Base-by-base conservation (phyloP, 2,329 filamentous ascomycete species). In the Amauroascus verrucosus region DNA sequence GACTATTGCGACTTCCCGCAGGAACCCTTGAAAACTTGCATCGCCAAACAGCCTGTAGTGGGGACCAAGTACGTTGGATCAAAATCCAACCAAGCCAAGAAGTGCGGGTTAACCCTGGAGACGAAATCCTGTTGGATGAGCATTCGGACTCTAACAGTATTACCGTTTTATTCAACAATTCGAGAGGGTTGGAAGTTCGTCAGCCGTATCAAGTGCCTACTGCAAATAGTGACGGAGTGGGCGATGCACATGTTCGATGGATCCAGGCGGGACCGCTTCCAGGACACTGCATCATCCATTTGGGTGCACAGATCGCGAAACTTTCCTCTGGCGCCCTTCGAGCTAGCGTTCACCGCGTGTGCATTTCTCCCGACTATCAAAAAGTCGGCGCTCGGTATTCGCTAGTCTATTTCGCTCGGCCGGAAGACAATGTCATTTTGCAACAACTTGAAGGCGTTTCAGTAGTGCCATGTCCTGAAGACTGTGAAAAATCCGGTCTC, bases 1-100 rank as follows among this genome's bases (percentile, higher is more conserved):
- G 33, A 7, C 46, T 48, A 16, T 16, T 56, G 16, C 32, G 40
- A 11, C 55, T 56, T n/a, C 55, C 54, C 8, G 18, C 32, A 2
- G 54, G 50, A 0, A 50, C 45, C 7, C 45, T 56, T 6, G 50
- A 50, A 18, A 53, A 47, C 40, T 43, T 56, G 6, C 54, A 56
- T 43, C 54, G 54, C n/a, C 54, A 41, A 8, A 16, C 40, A 7
- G 54, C 50, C 3, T 49, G 46, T 26, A 56, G 54, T 33, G 54
- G 54, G n/a, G 54, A 56, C 13, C 54, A 56, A 20, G 48, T 57
- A 8, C 55, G 55, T 2, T 57, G 55, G 55, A 57, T 57, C 28
- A 57, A 55, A 33, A 50, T 57, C 14, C 53, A 55, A 44, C 37
- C 55, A 3, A 56, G 51, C 41, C 28, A 37, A 14, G 47, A 51